phyloP scores from a whole-genome alignment of 805 yeast species.

The Yarrowia phangngaensis region DNA sequence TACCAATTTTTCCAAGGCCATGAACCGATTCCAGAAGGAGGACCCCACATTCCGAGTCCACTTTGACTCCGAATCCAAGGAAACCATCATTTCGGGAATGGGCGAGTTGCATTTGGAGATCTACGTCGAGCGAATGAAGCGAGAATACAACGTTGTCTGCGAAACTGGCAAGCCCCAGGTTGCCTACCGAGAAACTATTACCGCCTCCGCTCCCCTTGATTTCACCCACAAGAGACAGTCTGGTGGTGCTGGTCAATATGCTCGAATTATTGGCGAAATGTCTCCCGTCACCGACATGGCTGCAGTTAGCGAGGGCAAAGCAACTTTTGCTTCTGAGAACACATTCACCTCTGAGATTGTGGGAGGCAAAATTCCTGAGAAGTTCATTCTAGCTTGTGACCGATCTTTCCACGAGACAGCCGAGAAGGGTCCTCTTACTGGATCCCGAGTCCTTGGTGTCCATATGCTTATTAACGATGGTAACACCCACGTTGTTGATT shows the following conservation, averaged over 20 bases:
- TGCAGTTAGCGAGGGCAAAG: slow-evolving; percentile 38
- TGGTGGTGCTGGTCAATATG: slow-evolving; percentile 99
- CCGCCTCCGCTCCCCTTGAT: slow-evolving; percentile 71
- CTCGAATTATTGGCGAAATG: slow-evolving; percentile 86
- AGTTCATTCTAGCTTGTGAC: slow-evolving; percentile 87
- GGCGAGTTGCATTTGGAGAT: slow-evolving; percentile 97
- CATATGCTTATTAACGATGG: slow-evolving; percentile 95
- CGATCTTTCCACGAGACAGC: slow-evolving; percentile 93
- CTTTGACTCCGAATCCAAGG: slow-evolving; percentile 86
- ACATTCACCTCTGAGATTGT: slow-evolving; percentile 81
- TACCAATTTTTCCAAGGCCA: slow-evolving; percentile 90
- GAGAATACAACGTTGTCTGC: slow-evolving; percentile 96
- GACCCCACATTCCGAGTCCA: slow-evolving; percentile 97
- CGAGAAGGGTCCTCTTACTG: slow-evolving; percentile 94
- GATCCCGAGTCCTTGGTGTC: slow-evolving; percentile 89
- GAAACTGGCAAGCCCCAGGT: slow-evolving; percentile 97
- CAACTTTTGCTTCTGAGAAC: slow-evolving; percentile 43
- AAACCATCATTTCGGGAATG: slow-evolving; percentile 94
- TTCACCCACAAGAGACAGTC: slow-evolving; percentile 96
- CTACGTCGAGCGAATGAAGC: slow-evolving; percentile 95
- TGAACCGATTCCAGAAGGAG: slow-evolving; percentile 96
- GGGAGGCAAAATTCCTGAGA: slow-evolving; percentile 96
- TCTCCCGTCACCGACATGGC: slow-evolving; percentile 47
- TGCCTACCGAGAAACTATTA: slow-evolving; percentile 91
- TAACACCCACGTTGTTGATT: slow-evolving; percentile 94